A percentile compares a stretch with the other conserved stretches of the same genome.
These are phyloP conservation scores for Boletus edulis DNA, from an alignment of 768 basidiomycete genomes.

Conservation along the genomic window DNA sequence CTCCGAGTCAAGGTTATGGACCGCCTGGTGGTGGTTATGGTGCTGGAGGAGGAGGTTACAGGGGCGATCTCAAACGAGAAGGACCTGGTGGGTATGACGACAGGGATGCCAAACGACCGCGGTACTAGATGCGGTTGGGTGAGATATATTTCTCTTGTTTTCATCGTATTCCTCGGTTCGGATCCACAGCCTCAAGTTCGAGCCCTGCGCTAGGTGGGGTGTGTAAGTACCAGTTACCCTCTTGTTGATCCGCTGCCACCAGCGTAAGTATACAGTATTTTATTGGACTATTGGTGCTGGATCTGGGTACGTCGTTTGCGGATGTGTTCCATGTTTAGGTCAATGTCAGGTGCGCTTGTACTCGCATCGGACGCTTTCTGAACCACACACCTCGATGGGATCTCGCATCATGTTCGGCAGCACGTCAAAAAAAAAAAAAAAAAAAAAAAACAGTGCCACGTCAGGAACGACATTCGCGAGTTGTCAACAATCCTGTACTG, in stretches of 20 bases:
- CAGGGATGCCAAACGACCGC: conserved; percentile 76
- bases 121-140: conserved; percentile 58
- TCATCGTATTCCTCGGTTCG: conserved; percentile 19
- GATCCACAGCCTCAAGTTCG: conserved; percentile 24
- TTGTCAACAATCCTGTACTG: not conserved
- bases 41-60: conserved; percentile 51
- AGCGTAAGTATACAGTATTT: conserved; percentile 39
- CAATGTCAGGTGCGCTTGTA: not conserved
- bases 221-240: conserved; percentile 32
- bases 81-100: conserved; percentile 79
- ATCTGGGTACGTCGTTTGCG: not conserved
- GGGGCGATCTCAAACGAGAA: conserved; percentile 73
- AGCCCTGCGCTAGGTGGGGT: conserved; percentile 31
- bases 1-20: conserved; percentile 38
- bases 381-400: conserved; percentile 5
- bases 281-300: conserved; percentile 15
- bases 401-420: conserved; percentile 18
- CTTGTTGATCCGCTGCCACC: conserved; percentile 27
- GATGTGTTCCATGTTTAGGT: not conserved
- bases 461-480: conserved; percentile 12
- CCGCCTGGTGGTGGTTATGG: conserved; percentile 46
- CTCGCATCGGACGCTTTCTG: not conserved
- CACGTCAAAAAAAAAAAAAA: conserved; percentile 19
- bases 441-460: conserved; percentile 11
- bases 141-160: conserved; percentile 31